Conservation (phyloP, 2,329 filamentous ascomycete genomes). For the Aschersonia sp. region DNA sequence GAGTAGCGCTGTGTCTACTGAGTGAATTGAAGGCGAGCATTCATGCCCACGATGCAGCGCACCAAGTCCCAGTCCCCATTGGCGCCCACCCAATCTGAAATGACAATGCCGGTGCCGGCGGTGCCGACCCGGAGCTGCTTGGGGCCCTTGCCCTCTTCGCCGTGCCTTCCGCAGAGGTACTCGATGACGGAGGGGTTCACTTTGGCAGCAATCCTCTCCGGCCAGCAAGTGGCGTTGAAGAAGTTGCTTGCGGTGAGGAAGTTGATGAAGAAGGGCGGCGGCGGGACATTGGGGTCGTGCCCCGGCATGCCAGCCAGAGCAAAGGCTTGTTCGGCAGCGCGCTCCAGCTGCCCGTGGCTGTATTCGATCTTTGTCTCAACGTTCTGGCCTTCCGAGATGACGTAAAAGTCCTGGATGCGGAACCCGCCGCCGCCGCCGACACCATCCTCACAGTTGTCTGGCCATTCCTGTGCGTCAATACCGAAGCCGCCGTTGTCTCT, state of each 20-base stretch:
- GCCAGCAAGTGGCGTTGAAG: constrained; percentile 86
- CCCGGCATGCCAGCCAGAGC: constrained; percentile 23
- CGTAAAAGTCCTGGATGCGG: constrained; percentile 89
- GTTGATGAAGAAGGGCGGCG: constrained; percentile 68
- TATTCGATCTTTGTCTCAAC: constrained; percentile 71
- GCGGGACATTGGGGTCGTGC: constrained; percentile 13
- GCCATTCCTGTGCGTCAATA: constrained; percentile 57
- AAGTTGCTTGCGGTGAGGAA: constrained; percentile 89
- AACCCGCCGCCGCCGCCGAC: constrained; percentile 55
- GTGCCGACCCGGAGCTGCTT: constrained; percentile 43
- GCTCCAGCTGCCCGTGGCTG: constrained; percentile 60
- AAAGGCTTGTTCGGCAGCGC: constrained; percentile 42
- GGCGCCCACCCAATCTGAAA: constrained; percentile 86
- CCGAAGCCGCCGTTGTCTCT: constrained; percentile 32
- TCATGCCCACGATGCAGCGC: constrained; percentile 81
- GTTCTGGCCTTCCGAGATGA: constrained; percentile 58
- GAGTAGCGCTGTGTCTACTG: not conserved
- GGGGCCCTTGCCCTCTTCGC: constrained; percentile 33
- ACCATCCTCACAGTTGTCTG: constrained; percentile 74
- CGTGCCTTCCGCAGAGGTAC: constrained; percentile 45
- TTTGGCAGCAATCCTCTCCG: constrained; percentile 75
- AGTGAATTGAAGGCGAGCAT: constrained; percentile 43
- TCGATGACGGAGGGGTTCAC: constrained; percentile 65
- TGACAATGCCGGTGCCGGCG: constrained; percentile 72
- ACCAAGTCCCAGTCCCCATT: constrained; percentile 85